These are phyloP conservation scores for Aspergillus vadensis DNA, from an alignment of 2,329 filamentous ascomycete species.

Conservation along the genomic window DNA sequence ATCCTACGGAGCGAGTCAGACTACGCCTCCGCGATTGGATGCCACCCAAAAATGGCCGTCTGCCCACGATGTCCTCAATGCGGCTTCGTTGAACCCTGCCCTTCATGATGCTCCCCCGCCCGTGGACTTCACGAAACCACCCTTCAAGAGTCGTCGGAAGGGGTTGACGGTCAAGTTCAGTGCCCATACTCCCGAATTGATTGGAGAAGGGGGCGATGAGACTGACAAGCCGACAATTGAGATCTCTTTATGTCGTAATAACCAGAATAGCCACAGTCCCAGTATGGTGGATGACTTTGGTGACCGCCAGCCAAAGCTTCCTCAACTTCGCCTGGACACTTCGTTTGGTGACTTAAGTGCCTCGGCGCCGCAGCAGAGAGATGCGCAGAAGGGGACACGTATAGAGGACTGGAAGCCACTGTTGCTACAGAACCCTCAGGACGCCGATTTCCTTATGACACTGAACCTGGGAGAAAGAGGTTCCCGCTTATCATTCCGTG, in stretches of 20 bases:
- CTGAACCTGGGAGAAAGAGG: slow-evolving; percentile 32
- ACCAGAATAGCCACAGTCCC: slow-evolving; percentile 23
- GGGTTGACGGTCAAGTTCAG: slow-evolving; percentile 74
- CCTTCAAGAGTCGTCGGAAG: slow-evolving; percentile 55
- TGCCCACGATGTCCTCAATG: slow-evolving; percentile 29
- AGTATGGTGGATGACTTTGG: slow-evolving; percentile 24
- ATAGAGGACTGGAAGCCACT: slow-evolving; percentile 29
- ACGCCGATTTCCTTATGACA: slow-evolving; percentile 41
- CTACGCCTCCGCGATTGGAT: slow-evolving; percentile 37
- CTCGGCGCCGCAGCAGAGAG: slow-evolving; percentile 8
- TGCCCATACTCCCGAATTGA: slow-evolving; percentile 72
- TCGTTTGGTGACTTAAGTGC: slow-evolving; percentile 29
- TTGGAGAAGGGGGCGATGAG: slow-evolving; percentile 90
- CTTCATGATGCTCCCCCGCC: slow-evolving; percentile 27
- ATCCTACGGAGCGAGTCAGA: slow-evolving; percentile 29
- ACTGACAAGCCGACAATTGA: slow-evolving; percentile 71
- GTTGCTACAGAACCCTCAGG: slow-evolving; percentile 38
- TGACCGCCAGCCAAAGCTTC: slow-evolving; percentile 21
- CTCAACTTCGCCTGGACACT: slow-evolving; percentile 37
- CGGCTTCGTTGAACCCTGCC: slow-evolving; percentile 18
- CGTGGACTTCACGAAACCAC: slow-evolving; percentile 25
- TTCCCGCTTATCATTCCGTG: slow-evolving; percentile 43
- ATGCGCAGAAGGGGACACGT: slow-evolving; percentile 17
- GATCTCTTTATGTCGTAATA: slow-evolving; percentile 58
- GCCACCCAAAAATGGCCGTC: slow-evolving; percentile 40